Conservation (phyloP, 1,139 yeast genomes). For the Geotrichum reessii region DNA sequence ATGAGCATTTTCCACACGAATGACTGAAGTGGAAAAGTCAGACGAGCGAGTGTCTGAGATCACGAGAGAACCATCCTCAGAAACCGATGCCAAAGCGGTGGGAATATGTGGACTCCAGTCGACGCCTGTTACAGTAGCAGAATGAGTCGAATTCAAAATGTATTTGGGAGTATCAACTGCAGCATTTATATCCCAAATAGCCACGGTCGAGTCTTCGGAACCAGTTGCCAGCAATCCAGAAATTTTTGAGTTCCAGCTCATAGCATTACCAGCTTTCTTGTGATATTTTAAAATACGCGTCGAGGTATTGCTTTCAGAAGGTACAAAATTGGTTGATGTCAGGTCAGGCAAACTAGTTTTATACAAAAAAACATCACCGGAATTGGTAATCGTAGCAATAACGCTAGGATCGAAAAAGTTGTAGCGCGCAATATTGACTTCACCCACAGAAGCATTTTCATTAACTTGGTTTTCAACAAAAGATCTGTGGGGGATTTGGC, state of each 20-base stretch:
- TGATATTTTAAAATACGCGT: conserved; percentile 49
- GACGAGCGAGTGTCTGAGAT: conserved; percentile 59
- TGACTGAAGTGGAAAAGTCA: conserved; percentile 13
- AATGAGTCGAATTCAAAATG: conserved; percentile 42
- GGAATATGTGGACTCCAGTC: conserved; percentile 44
- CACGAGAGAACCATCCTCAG: conserved; percentile 65
- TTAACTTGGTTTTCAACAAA: conserved; percentile 39
- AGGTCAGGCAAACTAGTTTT: conserved; percentile 26
- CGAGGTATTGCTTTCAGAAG: conserved; percentile 20
- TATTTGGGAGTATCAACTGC: conserved; percentile 11
- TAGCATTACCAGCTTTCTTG: conserved; percentile 59
- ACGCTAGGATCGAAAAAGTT: conserved; percentile 66
- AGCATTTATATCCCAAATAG: conserved; percentile 56
- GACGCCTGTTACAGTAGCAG: conserved; percentile 38
- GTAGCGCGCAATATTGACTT: conserved; percentile 72
- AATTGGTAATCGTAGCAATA: conserved; percentile 73
- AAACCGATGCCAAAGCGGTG: conserved; percentile 63
- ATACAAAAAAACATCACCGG: conserved; percentile 66
- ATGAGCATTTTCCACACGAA: conserved; percentile 16
- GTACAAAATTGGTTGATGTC: conserved; percentile 23
- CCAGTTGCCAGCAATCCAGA: conserved; percentile 51
- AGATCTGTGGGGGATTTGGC: conserved; percentile 22
- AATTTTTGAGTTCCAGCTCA: conserved; percentile 54
- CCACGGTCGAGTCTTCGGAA: conserved; percentile 60
- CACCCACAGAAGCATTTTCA: conserved; percentile 40